Percentiles rank a stretch among this genome's conserved stretches.
Conservation (phyloP, 2,329 filamentous ascomycete species). For the Gremmenia infestans region DNA sequence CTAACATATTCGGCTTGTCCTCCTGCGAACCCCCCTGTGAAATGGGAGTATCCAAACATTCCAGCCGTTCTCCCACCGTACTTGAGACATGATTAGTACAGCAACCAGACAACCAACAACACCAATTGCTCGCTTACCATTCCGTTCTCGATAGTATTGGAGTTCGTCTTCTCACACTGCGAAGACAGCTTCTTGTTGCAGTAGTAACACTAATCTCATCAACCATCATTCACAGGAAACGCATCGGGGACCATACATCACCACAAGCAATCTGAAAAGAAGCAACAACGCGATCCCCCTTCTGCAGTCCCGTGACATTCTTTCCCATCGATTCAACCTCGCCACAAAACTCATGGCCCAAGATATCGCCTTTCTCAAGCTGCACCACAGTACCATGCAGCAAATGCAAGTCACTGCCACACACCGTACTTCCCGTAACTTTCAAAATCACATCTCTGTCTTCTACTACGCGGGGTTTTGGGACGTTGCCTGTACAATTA, state of each 20-base stretch:
- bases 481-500: slow-evolving; percentile 47
- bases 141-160: slow-evolving; percentile 62
- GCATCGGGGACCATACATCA: slow-evolving; percentile 35
- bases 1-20: slow-evolving; percentile 85
- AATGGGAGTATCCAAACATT: slow-evolving; percentile 70
- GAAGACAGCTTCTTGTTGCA: slow-evolving; percentile 75
- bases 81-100: slow-evolving; percentile 1
- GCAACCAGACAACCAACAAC: background rate
- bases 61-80: slow-evolving; percentile 74
- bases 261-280: slow-evolving; percentile 79
- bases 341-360: slow-evolving; percentile 51
- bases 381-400: slow-evolving; percentile 38
- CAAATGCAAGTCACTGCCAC: slow-evolving; percentile 35
- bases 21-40: slow-evolving; percentile 82
- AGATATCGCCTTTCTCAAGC: slow-evolving; percentile 47
- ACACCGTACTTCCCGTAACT: slow-evolving; percentile 47
- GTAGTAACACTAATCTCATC: slow-evolving; percentile 56
- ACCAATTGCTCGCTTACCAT: slow-evolving; percentile 41
- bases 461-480: slow-evolving; percentile 69
- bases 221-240: background rate
- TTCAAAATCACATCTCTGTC: slow-evolving; percentile 73
- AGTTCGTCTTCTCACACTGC: slow-evolving; percentile 75
- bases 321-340: slow-evolving; percentile 45
- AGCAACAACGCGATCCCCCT: slow-evolving; percentile 70
- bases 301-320: slow-evolving; percentile 46